These are phyloP conservation scores for Exophiala dermatitidis DNA, from an alignment of 2,329 filamentous ascomycete species.

Conservation along the genomic window DNA sequence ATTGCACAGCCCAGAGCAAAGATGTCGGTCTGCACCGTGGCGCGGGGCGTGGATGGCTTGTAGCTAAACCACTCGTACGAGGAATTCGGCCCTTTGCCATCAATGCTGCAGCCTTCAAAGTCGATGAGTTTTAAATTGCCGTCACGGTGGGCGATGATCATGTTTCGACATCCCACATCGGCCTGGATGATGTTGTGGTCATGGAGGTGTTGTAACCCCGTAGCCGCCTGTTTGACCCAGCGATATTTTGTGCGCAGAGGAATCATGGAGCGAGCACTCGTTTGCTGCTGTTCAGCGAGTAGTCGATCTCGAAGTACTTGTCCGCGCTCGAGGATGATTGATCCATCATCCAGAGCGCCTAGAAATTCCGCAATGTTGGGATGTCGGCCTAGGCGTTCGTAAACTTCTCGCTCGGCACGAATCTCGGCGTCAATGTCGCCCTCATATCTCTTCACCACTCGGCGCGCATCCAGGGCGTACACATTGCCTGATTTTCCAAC, in stretches of 20 bases:
- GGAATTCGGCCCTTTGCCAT: constrained; percentile 6
- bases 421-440: constrained; percentile 9
- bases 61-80: constrained; percentile 19
- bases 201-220: constrained; percentile 8
- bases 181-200: constrained; percentile 10
- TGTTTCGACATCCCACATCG: constrained; percentile 21
- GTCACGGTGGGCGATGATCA: neutral
- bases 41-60: constrained; percentile 21
- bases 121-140: constrained; percentile 8
- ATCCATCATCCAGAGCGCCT: constrained; percentile 5
- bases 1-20: constrained; percentile 26
- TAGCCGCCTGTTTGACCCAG: constrained; percentile 24
- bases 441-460: constrained; percentile 7
- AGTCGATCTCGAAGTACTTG: constrained; percentile 2
- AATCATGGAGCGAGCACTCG: neutral
- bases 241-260: constrained; percentile 11
- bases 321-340: constrained; percentile 10
- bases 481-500: constrained; percentile 14
- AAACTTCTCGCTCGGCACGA: constrained; percentile 6
- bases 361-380: constrained; percentile 7
- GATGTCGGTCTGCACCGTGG: constrained; percentile 22
- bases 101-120: constrained; percentile 11
- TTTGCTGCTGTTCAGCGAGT: neutral
- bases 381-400: constrained; percentile 9
- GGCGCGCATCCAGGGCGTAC: constrained; percentile 6